These are phyloP conservation scores for Tilletia walkeri DNA, from an alignment of 1,284 basidiomycete species.

Conservation along the genomic window DNA sequence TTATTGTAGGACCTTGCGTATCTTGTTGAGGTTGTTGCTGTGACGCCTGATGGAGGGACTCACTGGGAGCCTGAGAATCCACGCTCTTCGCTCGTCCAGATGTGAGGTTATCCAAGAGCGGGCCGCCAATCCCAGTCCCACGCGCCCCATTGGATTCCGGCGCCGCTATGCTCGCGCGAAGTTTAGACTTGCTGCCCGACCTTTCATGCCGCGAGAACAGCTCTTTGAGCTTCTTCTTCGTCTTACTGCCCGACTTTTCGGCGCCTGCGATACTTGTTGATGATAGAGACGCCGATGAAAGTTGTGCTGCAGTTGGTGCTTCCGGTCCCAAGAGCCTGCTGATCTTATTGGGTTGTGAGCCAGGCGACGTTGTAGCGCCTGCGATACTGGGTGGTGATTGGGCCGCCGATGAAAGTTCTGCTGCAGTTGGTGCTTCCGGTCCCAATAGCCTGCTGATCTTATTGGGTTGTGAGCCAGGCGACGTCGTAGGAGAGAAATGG, in stretches of 20 bases:
- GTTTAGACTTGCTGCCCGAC: neutral
- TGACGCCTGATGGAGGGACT: neutral
- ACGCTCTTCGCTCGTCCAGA: neutral
- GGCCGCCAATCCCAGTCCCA: neutral
- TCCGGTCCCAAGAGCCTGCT: too few species aligned
- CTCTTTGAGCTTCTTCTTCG: slow-evolving; percentile 14
- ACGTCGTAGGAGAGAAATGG: neutral
- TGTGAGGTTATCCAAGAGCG: neutral
- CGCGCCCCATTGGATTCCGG: neutral
- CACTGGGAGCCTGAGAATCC: neutral
- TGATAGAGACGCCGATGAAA: neutral
- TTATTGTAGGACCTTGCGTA: neutral
- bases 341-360: neutral
- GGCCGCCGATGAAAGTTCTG: neutral
- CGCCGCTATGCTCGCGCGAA: neutral
- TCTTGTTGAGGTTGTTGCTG: neutral
- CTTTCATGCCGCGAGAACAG: slow-evolving; percentile 9
- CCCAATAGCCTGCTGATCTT: neutral
- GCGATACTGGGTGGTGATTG: too few species aligned
- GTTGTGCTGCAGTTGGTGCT: neutral
- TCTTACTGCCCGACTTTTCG: neutral
- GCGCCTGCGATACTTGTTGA: too few species aligned
- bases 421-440: too few species aligned
- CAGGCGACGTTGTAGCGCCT: neutral
- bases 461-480: neutral